A percentile compares a stretch with the other conserved stretches of the same genome.
Conservation (phyloP, 768 basidiomycete genomes). For the Leccinum truebloodii region DNA sequence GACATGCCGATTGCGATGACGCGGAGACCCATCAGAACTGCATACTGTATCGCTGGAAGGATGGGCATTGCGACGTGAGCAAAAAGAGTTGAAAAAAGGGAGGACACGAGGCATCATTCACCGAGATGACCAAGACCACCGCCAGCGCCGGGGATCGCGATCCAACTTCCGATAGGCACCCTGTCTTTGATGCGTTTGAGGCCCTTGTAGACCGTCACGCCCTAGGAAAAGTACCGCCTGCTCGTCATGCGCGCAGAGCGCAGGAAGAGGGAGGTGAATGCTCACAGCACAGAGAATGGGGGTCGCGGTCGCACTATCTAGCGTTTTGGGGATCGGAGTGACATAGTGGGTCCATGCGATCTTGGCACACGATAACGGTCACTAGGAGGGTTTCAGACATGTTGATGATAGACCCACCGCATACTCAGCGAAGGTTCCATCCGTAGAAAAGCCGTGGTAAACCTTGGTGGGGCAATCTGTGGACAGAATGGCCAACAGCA, state of each 20-base stretch:
- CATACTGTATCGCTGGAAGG: conserved; percentile 45
- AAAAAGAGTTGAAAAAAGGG: neutral
- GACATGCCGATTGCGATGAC: conserved; percentile 51
- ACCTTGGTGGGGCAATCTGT: conserved; percentile 14
- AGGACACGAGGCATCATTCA: neutral
- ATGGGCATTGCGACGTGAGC: neutral
- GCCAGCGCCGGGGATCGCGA: conserved; percentile 43
- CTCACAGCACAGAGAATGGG: conserved; percentile 46
- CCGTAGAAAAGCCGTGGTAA: conserved; percentile 38
- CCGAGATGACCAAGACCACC: conserved; percentile 46
- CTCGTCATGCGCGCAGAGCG: neutral
- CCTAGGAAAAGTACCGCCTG: conserved; percentile 12
- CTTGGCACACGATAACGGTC: conserved; percentile 13
- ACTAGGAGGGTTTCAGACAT: neutral
- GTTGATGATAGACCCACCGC: conserved; percentile 23
- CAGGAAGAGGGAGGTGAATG: neutral
- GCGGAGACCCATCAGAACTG: conserved; percentile 41
- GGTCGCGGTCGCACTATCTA: conserved; percentile 43
- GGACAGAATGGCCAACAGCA: neutral
- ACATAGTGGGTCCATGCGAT: conserved; percentile 40
- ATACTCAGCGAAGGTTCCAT: conserved; percentile 48
- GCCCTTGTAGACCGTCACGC: conserved; percentile 48
- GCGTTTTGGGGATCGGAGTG: conserved; percentile 44
- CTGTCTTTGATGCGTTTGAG: conserved; percentile 36
- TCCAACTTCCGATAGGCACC: conserved; percentile 38